phyloP scores from a whole-genome alignment of 257 asterid species.

The Thymus mandschuricus region DNA sequence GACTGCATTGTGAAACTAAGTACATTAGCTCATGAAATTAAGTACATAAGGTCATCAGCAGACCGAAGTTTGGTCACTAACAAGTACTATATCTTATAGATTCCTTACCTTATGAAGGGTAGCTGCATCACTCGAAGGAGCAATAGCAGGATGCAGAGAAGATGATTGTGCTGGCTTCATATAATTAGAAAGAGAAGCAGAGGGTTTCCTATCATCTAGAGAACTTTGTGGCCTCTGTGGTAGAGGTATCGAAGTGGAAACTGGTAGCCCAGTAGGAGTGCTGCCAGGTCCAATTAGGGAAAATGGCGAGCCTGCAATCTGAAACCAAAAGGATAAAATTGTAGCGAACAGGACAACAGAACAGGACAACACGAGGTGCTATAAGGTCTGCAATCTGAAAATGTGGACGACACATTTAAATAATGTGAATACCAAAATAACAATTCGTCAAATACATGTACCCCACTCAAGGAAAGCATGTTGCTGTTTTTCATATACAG shows the following conservation, averaged over 20 bases:
- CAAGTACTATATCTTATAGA: neutral
- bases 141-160: constrained; percentile 50
- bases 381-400: too few relatives aligned
- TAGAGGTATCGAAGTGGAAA: constrained; percentile 56
- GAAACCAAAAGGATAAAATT: constrained; percentile 13
- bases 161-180: constrained; percentile 63
- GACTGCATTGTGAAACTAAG: constrained; percentile 50
- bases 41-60: neutral
- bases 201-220: constrained; percentile 71
- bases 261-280: constrained; percentile 55
- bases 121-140: constrained; percentile 55
- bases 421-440: neutral
- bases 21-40: constrained; percentile 26
- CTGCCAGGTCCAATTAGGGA: constrained; percentile 57
- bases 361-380: neutral
- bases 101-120: constrained; percentile 76
- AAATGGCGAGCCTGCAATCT: constrained; percentile 56
- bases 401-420: too few relatives aligned
- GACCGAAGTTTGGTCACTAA: neutral
- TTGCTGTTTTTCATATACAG: neutral
- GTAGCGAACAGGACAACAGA: constrained; percentile 7
- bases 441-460: neutral
- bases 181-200: constrained; percentile 50
- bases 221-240: constrained; percentile 61
- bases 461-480: constrained; percentile 16